Conservation (phyloP, 148 eudicot genomes). For the Vaccinium myrtillus region DNA sequence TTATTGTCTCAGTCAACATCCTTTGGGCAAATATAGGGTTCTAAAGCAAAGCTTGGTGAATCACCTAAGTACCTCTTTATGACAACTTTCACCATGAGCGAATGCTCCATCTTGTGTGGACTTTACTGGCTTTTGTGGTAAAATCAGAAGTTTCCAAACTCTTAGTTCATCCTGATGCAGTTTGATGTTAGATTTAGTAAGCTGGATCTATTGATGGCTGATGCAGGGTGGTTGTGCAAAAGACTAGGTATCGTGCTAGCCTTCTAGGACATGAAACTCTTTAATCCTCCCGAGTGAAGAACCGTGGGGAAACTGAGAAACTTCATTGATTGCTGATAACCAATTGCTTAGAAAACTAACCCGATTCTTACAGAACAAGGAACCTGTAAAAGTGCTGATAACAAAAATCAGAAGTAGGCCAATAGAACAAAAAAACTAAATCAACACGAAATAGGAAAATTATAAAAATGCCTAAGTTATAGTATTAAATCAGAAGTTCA, state of each 20-base stretch:
- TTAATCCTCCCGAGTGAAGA: not conserved
- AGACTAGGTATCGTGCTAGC: not conserved
- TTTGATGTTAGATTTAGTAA: not conserved
- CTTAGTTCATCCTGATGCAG: not conserved
- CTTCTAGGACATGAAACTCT: not conserved
- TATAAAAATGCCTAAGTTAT: not conserved
- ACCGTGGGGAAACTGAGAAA: not conserved
- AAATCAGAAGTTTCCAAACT: not conserved
- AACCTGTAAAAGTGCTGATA: not conserved
- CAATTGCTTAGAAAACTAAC: no score
- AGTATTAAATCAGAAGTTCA: not conserved
- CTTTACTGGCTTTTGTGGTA: not conserved
- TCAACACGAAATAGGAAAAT: not conserved
- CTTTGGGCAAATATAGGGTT: not conserved
- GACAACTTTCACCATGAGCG: not conserved
- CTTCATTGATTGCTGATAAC: not conserved
- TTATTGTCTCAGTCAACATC: not conserved
- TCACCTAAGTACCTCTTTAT: not conserved
- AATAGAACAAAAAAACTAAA: not conserved
- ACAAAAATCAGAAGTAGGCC: not conserved
- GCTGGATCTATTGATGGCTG: not conserved
- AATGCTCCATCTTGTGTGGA: conserved; percentile 1
- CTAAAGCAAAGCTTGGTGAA: not conserved
- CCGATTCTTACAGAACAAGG: not conserved
- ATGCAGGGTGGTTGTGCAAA: not conserved